These are phyloP conservation scores for Pachysolen tannophilus DNA, from an alignment of 805 yeast genomes.

Conservation along the genomic window DNA sequence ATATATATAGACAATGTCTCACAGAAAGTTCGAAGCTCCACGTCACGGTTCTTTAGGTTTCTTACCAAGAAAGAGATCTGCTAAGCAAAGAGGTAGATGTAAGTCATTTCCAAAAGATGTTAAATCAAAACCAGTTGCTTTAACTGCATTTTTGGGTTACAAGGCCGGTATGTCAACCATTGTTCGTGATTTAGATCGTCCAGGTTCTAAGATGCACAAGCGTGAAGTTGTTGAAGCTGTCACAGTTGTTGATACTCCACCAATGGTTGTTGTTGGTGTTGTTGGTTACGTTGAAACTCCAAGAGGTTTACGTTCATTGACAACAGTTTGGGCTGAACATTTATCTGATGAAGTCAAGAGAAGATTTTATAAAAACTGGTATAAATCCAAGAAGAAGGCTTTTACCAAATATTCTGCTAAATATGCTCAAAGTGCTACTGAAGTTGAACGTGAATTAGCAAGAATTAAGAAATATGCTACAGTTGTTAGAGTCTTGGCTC, in stretches of 20 bases:
- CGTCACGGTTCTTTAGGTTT: slow-evolving; percentile 99
- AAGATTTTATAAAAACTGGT: slow-evolving; percentile 99
- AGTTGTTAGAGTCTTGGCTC: slow-evolving; percentile 98
- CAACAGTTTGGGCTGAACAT: slow-evolving; percentile 99
- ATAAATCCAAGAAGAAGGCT: slow-evolving; percentile 99
- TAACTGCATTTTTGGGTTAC: slow-evolving; percentile 99
- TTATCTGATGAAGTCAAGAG: slow-evolving; percentile 98
- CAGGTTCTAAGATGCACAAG: slow-evolving; percentile 99
- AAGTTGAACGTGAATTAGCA: slow-evolving; percentile 92
- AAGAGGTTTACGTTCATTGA: slow-evolving; percentile 98
- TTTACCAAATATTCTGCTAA: slow-evolving; percentile 99
- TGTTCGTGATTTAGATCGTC: slow-evolving; percentile 99
- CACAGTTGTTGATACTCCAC: slow-evolving; percentile 98
- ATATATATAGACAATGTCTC: slow-evolving; percentile 66
- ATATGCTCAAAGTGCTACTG: slow-evolving; percentile 87
- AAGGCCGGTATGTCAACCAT: slow-evolving; percentile 99
- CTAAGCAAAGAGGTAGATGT: slow-evolving; percentile 97
- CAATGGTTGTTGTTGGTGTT: slow-evolving; percentile 98
- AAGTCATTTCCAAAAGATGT: slow-evolving; percentile 99
- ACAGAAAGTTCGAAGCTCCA: slow-evolving; percentile 99
- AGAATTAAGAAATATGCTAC: slow-evolving; percentile 98
- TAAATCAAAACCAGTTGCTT: slow-evolving; percentile 94
- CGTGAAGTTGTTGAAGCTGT: slow-evolving; percentile 99
- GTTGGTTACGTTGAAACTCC: slow-evolving; percentile 99
- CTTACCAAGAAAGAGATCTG: slow-evolving; percentile 99